A percentile compares a stretch with the other conserved stretches of the same genome.
phyloP scores from a whole-genome alignment of 768 basidiomycete species.

The Kondoa malvinella region DNA sequence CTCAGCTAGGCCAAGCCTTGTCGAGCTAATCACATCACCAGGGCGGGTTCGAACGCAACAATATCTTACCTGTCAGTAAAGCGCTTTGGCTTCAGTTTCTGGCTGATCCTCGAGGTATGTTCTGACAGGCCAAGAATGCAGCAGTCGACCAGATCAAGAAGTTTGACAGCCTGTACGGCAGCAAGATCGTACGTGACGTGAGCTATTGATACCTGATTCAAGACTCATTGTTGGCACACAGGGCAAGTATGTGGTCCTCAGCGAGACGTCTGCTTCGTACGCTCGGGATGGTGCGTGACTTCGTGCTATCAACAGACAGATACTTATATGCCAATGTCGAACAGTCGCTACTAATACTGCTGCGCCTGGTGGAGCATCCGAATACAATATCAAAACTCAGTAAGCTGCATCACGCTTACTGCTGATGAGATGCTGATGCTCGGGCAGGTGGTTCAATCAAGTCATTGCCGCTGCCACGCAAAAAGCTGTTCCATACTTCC shows the following conservation, averaged over 20 bases:
- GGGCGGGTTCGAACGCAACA: not conserved
- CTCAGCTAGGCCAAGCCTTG: not conserved
- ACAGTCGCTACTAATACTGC: not conserved
- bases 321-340: too few relatives aligned
- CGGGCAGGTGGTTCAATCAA: not conserved
- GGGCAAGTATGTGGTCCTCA: not conserved
- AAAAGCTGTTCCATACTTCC: not conserved
- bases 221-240: too few relatives aligned
- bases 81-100: not conserved
- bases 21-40: not conserved
- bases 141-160: not conserved
- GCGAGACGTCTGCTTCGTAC: not conserved
- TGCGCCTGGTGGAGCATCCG: not conserved
- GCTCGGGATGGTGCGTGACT: not conserved
- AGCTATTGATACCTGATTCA: too few relatives aligned
- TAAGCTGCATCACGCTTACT: not conserved
- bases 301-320: too few relatives aligned
- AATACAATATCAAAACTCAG: not conserved
- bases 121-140: not conserved
- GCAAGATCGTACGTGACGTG: too few relatives aligned
- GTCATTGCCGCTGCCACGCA: not conserved
- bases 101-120: too few relatives aligned
- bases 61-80: not conserved
- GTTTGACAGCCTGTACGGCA: not conserved
- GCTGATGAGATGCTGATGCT: too few relatives aligned